These are phyloP conservation scores for Mrakia gelida DNA, from an alignment of 768 basidiomycete species.

Conservation along the genomic window DNA sequence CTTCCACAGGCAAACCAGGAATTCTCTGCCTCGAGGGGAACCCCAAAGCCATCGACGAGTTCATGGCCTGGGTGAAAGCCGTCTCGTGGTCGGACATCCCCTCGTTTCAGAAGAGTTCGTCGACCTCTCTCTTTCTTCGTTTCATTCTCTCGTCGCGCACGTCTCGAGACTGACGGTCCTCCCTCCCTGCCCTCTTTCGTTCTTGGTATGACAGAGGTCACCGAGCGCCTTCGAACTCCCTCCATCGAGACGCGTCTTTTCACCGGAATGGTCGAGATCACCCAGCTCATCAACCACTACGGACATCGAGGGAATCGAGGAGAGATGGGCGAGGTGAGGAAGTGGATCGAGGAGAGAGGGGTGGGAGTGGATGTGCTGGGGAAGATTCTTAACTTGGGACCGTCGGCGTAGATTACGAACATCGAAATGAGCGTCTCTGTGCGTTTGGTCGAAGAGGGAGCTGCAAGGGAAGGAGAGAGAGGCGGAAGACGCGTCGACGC, in stretches of 20 bases:
- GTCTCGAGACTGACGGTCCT: not conserved
- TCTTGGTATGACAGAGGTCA: conserved; percentile 40
- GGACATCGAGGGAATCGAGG: conserved; percentile 44
- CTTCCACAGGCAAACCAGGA: conserved; percentile 45
- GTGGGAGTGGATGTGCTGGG: conserved; percentile 37
- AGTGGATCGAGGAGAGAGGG: conserved; percentile 42
- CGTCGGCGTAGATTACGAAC: not conserved
- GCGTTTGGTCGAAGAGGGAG: not conserved
- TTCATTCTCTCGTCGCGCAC: not conserved
- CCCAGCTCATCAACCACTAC: conserved; percentile 41
- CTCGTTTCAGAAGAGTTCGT: conserved; percentile 42
- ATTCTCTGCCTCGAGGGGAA: conserved; percentile 46
- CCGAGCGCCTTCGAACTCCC: conserved; percentile 44
- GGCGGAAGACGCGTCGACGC: not conserved
- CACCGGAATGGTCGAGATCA: conserved; percentile 44
- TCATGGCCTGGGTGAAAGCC: conserved; percentile 46
- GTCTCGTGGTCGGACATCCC: conserved; percentile 48
- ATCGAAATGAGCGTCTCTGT: not conserved
- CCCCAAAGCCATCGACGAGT: conserved; percentile 39
- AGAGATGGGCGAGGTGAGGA: conserved; percentile 46
- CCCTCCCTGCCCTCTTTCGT: not conserved
- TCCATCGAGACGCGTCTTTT: conserved; percentile 38
- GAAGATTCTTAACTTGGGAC: conserved; percentile 27
- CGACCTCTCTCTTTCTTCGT: not conserved
- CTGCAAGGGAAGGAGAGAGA: not conserved